Evolutionary conservation across 2,329 filamentous ascomycete species (phyloP), one percentile per base, ranked within the genome.

Genomic region (Fusarium bulbicola): DNA sequence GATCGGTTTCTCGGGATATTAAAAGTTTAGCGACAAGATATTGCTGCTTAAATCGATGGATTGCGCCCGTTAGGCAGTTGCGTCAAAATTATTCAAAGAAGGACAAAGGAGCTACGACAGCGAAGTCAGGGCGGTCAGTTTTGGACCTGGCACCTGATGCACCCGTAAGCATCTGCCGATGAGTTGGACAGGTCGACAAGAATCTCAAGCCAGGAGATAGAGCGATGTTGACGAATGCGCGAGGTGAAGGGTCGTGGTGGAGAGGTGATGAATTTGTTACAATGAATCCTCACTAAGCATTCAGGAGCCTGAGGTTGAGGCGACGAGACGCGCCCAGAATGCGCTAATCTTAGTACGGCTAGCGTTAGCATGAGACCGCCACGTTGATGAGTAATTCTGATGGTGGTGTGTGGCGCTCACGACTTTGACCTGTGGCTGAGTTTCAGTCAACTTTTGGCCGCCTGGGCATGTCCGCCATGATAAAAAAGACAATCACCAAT

Each of bases 141-240:
- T 65, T 67, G 72, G 77, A 78, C 78, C 79, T 76, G 73, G 76
- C 78, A 66, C 80, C 80, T 75, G 75, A 68, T 72, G 79, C 77
- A 80, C 79, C 74, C 76, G 76, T 75, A 75, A 73, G 79, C 80
- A 79, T 81, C 77, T 77, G 76, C 68, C 61, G 71, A 74, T 75
- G 56, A 65, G 73, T 73, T 74, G 70, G 59, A 59, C 63, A 72
- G 66, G 69, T 74, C 43, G 57, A 66, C 68, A 65, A 67, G 70
- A 49, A 68, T 66, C 61, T 70, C 63, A 45, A 57, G 63, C 59
- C 47, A 59, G 66, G 66, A 63, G 69, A 73, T 64, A 46, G 42
- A 62, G 68, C 56, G 54, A 66, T 30, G 42, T 63, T 53, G 53
- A 52, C 47, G 40, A 63, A 74, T 66, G 77, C 72, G 77, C 70